Percentiles rank a stretch among this genome's conserved stretches.
phyloP scores from a whole-genome alignment of 305 asterid species.

The Plantago lanceolata region DNA sequence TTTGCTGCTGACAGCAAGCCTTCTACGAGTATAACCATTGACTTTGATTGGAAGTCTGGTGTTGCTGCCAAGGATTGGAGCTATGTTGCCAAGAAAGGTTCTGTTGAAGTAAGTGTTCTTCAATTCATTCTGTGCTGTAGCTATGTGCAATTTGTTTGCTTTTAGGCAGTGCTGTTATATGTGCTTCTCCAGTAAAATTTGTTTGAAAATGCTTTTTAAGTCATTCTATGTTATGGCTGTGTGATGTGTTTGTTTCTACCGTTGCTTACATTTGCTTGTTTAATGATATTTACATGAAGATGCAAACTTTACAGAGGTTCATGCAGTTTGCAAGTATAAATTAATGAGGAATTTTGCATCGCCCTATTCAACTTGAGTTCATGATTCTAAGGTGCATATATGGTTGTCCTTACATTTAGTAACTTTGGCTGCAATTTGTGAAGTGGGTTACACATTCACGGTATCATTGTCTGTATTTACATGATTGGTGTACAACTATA shows the following conservation, averaged over 20 bases:
- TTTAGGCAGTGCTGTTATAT: background rate
- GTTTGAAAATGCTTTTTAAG: conserved; percentile 24
- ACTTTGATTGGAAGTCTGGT: conserved; percentile 89
- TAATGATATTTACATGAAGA: no score
- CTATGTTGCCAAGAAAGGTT: conserved; percentile 78
- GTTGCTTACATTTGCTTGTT: background rate
- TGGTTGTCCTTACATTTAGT: no score
- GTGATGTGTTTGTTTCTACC: background rate
- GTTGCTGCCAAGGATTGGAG: conserved; percentile 84
- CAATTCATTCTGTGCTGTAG: background rate
- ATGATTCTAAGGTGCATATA: background rate
- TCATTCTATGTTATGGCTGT: background rate
- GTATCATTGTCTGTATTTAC: background rate
- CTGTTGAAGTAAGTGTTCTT: conserved; percentile 52
- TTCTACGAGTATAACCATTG: conserved; percentile 44
- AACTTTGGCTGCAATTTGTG: background rate
- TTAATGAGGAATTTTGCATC: background rate
- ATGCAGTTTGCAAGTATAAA: background rate
- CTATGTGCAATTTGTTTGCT: background rate
- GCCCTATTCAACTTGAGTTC: background rate
- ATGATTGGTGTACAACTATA: background rate
- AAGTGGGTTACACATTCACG: background rate
- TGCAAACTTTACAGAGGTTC: background rate
- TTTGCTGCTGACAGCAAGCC: conserved; percentile 58
- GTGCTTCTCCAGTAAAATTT: background rate